Conservation (phyloP, 768 basidiomycete species). For the Leccinellum rugosiceps region DNA sequence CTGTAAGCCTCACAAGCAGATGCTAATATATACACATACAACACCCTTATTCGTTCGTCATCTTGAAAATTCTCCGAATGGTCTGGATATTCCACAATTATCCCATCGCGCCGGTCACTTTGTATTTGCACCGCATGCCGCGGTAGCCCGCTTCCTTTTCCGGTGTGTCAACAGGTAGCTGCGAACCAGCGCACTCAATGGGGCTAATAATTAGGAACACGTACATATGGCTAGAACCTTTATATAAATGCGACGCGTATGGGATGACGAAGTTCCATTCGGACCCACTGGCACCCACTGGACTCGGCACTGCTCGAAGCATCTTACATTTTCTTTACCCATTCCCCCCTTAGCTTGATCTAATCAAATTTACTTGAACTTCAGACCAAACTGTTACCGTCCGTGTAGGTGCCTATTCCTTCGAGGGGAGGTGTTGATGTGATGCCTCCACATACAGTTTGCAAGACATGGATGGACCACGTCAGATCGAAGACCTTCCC, state of each 20-base stretch:
- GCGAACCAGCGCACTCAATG: neutral
- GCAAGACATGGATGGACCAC: neutral
- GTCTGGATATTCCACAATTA: neutral
- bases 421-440: neutral
- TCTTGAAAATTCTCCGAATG: neutral
- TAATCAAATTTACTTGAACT: neutral
- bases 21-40: constrained; percentile 29
- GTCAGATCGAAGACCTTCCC: neutral
- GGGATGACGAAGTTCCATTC: neutral
- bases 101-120: neutral
- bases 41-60: constrained; percentile 8
- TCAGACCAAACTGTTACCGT: neutral
- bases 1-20: constrained; percentile 16
- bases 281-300: neutral
- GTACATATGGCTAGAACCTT: neutral
- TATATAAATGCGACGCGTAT: neutral
- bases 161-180: neutral
- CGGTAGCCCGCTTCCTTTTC: neutral
- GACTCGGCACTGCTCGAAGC: neutral
- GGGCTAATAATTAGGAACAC: neutral
- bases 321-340: too few relatives aligned
- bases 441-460: neutral
- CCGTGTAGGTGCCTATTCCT: neutral
- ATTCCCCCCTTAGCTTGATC: neutral
- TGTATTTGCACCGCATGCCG: neutral